Conservation (phyloP, 805 yeast genomes). For the Ogataea pini region DNA sequence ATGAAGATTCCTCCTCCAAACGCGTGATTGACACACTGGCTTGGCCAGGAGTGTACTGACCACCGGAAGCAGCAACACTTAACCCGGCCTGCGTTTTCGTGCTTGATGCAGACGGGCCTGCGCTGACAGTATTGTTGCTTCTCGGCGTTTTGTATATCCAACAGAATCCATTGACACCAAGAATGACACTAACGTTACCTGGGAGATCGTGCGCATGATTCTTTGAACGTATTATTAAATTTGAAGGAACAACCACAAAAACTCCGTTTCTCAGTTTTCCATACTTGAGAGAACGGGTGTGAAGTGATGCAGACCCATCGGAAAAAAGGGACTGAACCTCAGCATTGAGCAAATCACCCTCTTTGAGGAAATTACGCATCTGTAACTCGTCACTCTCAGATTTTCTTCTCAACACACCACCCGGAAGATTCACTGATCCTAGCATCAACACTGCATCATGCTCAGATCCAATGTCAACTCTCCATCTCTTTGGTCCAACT, state of each 20-base stretch:
- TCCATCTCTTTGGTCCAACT: conserved; percentile 94
- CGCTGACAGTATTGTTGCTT: neutral
- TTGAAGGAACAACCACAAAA: conserved; percentile 77
- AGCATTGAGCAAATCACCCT: conserved; percentile 93
- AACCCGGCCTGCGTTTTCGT: conserved; percentile 42
- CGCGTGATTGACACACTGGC: conserved; percentile 75
- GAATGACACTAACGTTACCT: conserved; percentile 85
- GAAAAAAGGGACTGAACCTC: conserved; percentile 89
- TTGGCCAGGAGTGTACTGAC: conserved; percentile 52
- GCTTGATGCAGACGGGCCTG: conserved; percentile 21
- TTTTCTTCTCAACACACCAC: conserved; percentile 92
- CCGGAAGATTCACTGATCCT: conserved; percentile 96
- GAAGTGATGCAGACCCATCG: conserved; percentile 92
- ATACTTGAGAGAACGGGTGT: conserved; percentile 91
- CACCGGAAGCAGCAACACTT: conserved; percentile 28
- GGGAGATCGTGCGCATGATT: conserved; percentile 88
- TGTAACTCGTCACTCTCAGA: conserved; percentile 94
- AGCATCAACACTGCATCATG: conserved; percentile 90
- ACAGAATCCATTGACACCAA: conserved; percentile 93
- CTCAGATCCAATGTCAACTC: conserved; percentile 93
- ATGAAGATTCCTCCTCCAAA: conserved; percentile 81
- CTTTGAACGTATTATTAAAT: conserved; percentile 79
- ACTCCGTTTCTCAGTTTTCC: conserved; percentile 94
- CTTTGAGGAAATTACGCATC: conserved; percentile 91
- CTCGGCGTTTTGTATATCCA: conserved; percentile 77